Evolutionary conservation across 768 basidiomycete species (phyloP), one percentile per base, ranked within the genome.

Genomic region (Mrakia blollopis): DNA sequence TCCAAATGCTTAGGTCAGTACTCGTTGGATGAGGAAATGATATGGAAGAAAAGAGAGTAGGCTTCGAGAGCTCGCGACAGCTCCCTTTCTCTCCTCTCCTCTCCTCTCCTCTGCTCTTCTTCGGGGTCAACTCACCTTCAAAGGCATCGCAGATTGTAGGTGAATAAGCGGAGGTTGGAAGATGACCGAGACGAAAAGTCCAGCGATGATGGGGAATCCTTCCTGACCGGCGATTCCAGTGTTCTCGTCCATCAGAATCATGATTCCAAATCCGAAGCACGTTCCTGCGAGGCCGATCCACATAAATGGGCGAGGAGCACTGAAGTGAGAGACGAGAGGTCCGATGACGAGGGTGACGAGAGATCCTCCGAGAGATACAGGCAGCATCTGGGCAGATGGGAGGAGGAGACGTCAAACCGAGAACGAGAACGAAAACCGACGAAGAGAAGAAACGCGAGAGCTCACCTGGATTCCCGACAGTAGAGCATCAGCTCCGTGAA

Each of bases 301-400:
- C 13, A 72, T 1, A 28, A 60, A 72, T 4, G 70, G 70, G 18
- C 70, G 44, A 37, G 54, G 50, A n/a, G 50, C 11, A 4, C 23
- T 32, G 50, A 47, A 72, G 41, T 47, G 30, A 4, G 70, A 28
- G 16, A 74, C 65, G 25, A 65, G 61, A 35, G 61, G 61, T 0
- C 73, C n/a, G 37, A 76, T 57, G 4, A 79, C 68, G 41, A 79
- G 79, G 5, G 76, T 77, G 10, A 81, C 80, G 69, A 82, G 0
- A 4, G 82, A 80, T 0, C 75, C 68, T 0, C 82, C 82, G 30
- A 82, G 76, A 0, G 79, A 78, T 65, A 80, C 80, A 5, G 82
- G 82, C 21, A 82, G 76, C 35, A 68, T 37, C 65, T 68, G 39
- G 37, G 14, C 4, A 23, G 14, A 52, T 9, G 7, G 23, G 23